Evolutionary conservation across 129 eudicot genomes (phyloP).

Genomic region (Saposhnikovia divaricata): DNA sequence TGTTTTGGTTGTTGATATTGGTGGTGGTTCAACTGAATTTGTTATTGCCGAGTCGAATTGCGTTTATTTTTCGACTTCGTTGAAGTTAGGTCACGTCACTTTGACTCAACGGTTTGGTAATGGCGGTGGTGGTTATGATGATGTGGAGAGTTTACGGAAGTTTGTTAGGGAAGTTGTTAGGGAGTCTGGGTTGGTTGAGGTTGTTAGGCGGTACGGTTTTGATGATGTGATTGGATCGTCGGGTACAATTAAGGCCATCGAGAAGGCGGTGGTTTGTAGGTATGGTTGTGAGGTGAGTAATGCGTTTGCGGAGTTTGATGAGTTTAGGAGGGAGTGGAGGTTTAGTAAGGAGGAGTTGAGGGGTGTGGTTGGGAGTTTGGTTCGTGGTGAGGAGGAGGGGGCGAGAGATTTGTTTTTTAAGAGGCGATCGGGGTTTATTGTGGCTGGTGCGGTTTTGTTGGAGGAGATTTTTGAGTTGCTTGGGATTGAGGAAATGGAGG

Average conservation of each 20-base stretch:
- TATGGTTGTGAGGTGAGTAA: constrained; percentile 30
- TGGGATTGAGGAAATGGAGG: constrained; percentile 62
- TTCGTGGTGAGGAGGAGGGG: constrained; percentile 27
- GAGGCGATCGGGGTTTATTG: constrained; percentile 52
- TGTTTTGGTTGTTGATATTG: constrained; percentile 62
- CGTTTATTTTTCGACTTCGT: constrained; percentile 36
- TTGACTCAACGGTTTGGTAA: constrained; percentile 38
- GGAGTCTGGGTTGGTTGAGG: constrained; percentile 42
- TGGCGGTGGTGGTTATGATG: constrained; percentile 11
- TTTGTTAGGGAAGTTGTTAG: constrained; percentile 32
- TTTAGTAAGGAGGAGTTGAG: constrained; percentile 55
- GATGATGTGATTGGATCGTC: constrained; percentile 73
- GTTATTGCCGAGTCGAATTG: constrained; percentile 40
- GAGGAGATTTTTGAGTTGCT: constrained; percentile 63
- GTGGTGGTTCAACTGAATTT: constrained; percentile 90
- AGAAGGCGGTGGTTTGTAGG: constrained; percentile 49
- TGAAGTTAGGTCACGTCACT: constrained; percentile 68
- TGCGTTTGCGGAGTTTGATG: constrained; percentile 37
- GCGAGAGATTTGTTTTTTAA: constrained; percentile 50
- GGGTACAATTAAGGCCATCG: constrained; percentile 69
- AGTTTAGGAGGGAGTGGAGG: constrained; percentile 57
- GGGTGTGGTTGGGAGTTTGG: constrained; percentile 37
- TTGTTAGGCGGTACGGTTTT: constrained; percentile 27
- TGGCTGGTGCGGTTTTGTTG: constrained; percentile 66
- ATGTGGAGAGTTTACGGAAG: constrained; percentile 33